Base-by-base conservation (phyloP, 2,329 filamentous ascomycete species). In the Periconia sp. region DNA sequence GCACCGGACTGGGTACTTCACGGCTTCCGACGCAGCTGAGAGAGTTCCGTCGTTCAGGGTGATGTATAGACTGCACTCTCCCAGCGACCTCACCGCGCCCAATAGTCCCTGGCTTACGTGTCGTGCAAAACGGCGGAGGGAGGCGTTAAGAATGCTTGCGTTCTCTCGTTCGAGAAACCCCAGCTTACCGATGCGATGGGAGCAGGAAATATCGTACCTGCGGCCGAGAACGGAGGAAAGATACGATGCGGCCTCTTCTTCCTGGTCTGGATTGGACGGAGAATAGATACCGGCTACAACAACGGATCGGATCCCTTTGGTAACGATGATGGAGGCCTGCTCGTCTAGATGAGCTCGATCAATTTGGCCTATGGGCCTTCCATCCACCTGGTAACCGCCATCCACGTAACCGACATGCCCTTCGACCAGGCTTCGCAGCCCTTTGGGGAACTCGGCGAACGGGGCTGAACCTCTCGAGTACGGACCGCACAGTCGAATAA, bases 61-160 rank as follows among this genome's bases (percentile, higher is more conserved):
- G 23, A 27, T 27, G 23, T 27, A 27, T 8, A 27, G 23, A 27
- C 8, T 27, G 23, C 23, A 27, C 5, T 27, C 8, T 27, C 23
- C 23, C 8, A 27, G 23, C 3, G 23, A 5, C 23, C 8, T 27
- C 8, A 27, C 23, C 8, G 23, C 23, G 23, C 75, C 72, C 20
- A 80, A 74, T 58, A 88, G 87, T 1, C 79, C 79, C 10, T 72
- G 73, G 55, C 86, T 85, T 0, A 83, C 86, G 57, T 76, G 76
- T 15, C 78, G 75, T 0, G 84, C 85, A 61, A 86, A 85, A 0
- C 76, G 65, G 11, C 86, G 72, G 33, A 88, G 85, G 1, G 84
- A 80, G 0, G 84, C 85, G 58, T 88, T 88, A 18, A 88, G 72
- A 17, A 88, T 85, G 1, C 83, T 80, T 0, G 85, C 85, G 61